These are phyloP conservation scores for Hyphopichia wangnamkhiaoensis DNA, from an alignment of 1,139 yeast genomes.

Conservation along the genomic window DNA sequence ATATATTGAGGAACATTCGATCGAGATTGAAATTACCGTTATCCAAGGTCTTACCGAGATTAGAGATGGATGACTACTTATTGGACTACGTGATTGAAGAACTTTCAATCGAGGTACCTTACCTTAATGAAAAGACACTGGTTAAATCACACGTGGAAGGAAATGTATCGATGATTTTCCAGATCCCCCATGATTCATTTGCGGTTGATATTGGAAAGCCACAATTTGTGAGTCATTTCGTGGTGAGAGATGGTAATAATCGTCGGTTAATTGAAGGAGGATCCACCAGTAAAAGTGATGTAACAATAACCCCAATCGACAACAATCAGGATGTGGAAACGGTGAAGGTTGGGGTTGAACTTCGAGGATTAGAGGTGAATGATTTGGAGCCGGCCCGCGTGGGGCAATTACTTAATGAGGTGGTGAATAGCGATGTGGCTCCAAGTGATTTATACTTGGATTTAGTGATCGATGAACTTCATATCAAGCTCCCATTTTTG, in stretches of 20 bases:
- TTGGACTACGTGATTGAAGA: neutral
- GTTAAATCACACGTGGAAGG: neutral
- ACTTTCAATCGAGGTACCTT: slow-evolving; percentile 2
- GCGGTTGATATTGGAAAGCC: slow-evolving; percentile 17
- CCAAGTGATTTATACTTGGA: slow-evolving; percentile 11
- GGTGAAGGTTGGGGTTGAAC: slow-evolving; percentile 10
- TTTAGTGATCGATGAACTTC: slow-evolving; percentile 17
- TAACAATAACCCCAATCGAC: slow-evolving; percentile 7
- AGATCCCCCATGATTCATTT: slow-evolving; percentile 5
- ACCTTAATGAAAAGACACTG: neutral
- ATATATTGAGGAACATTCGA: slow-evolving; percentile 16
- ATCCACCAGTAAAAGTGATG: slow-evolving; percentile 12
- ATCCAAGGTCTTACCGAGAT: neutral
- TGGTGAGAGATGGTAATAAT: slow-evolving; percentile 8
- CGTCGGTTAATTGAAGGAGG: slow-evolving; percentile 13
- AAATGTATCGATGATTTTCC: neutral
- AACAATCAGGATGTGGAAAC: slow-evolving; percentile 3
- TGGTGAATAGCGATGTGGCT: slow-evolving; percentile 10
- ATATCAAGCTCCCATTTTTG: slow-evolving; percentile 21
- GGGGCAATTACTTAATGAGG: slow-evolving; percentile 16
- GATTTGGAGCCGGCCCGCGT: slow-evolving; percentile 13
- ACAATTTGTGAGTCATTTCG: slow-evolving; percentile 14
- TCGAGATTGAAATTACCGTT: slow-evolving; percentile 10
- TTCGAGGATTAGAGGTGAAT: slow-evolving; percentile 14
- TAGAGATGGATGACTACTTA: neutral